These are phyloP conservation scores for Botrytis fabae DNA, from an alignment of 2,329 filamentous ascomycete genomes.

Conservation along the genomic window DNA sequence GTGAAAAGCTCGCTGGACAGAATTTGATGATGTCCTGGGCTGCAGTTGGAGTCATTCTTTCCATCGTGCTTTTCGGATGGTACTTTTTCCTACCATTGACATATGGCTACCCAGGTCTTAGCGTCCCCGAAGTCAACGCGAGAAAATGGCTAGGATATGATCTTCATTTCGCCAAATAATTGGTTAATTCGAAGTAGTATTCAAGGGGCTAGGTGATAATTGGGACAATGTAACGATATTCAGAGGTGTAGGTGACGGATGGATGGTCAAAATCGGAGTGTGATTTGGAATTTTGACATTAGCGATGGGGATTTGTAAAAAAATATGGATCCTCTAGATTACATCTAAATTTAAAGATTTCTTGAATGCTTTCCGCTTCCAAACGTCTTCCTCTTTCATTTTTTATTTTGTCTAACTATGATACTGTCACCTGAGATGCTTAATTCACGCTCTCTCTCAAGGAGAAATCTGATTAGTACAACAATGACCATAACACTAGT, in stretches of 20 bases:
- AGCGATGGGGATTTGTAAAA: background rate
- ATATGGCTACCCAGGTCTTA: conserved; percentile 88
- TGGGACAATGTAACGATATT: conserved; percentile 7
- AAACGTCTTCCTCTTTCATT: background rate
- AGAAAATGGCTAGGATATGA: conserved; percentile 98
- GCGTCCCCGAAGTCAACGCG: conserved; percentile 72
- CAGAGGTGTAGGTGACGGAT: background rate
- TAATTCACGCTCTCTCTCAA: background rate
- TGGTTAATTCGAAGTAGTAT: no score
- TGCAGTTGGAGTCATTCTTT: conserved; percentile 69
- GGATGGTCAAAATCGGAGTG: background rate
- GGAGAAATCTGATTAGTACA: background rate
- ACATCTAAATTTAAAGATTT: background rate
- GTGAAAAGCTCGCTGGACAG: conserved; percentile 77
- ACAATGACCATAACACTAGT: background rate
- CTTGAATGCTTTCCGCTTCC: background rate
- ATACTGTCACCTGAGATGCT: background rate
- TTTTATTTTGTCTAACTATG: background rate
- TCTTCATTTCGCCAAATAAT: conserved; percentile 93
- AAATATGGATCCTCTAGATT: conserved; percentile 10
- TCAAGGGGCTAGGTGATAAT: background rate
- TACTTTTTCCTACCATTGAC: conserved; percentile 93
- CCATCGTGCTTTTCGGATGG: conserved; percentile 72
- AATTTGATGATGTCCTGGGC: conserved; percentile 79
- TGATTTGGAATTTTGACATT: conserved; percentile 4